Conservation (phyloP, 495 filamentous ascomycete genomes). For the Melanomma pulvis-pyrius region DNA sequence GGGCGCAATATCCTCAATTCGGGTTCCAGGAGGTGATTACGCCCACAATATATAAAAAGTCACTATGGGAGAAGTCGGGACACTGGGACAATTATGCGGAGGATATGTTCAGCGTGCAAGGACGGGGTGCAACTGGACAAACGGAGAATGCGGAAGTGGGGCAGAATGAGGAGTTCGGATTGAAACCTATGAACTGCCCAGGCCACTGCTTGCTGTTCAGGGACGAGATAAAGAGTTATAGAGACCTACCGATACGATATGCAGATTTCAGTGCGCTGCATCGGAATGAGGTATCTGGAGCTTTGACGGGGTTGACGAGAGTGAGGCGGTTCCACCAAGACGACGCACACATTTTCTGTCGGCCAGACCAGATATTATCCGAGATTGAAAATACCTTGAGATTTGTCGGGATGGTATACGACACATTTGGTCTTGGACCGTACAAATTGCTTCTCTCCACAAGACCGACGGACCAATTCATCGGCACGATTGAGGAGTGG, state of each 20-base stretch:
- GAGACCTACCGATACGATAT: conserved; percentile 85
- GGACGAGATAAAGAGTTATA: conserved; percentile 70
- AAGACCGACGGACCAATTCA: conserved; percentile 72
- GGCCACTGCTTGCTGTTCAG: conserved; percentile 90
- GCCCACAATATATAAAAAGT: conserved; percentile 90
- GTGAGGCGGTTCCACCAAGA: conserved; percentile 95
- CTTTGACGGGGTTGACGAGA: conserved; percentile 82
- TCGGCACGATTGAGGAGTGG: conserved; percentile 82
- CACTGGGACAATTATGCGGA: conserved; percentile 94
- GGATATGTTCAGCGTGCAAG: conserved; percentile 90
- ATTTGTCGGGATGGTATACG: conserved; percentile 79
- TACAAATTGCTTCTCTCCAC: conserved; percentile 83
- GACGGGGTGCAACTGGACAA: conserved; percentile 57
- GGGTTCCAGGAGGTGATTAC: conserved; percentile 92
- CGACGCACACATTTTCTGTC: conserved; percentile 94
- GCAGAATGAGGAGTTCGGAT: conserved; percentile 78
- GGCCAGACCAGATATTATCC: conserved; percentile 74
- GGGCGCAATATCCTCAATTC: conserved; percentile 82
- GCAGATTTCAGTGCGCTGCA: conserved; percentile 92
- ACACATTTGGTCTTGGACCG: conserved; percentile 69
- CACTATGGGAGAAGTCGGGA: conserved; percentile 84
- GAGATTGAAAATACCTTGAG: conserved; percentile 80
- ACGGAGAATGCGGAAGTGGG: conserved; percentile 47
- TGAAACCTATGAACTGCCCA: conserved; percentile 98
- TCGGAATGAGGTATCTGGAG: conserved; percentile 85